Conservation (phyloP, 139 green algal genomes). For the Tetraselmis striata region DNA sequence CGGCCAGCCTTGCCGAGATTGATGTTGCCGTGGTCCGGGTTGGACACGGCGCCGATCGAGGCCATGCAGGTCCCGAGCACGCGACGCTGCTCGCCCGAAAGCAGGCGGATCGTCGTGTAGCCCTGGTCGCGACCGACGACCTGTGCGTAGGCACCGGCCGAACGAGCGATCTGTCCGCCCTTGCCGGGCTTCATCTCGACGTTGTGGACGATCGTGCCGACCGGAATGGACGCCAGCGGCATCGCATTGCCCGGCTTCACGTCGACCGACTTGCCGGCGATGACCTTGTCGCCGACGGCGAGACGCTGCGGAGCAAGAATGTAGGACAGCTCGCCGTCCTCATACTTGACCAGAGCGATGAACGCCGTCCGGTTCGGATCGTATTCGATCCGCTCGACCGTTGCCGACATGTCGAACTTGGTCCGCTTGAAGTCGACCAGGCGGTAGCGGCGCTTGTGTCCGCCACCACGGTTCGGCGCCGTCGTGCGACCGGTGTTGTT, state of each 20-base stretch:
- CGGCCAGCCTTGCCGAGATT: constrained; percentile 53
- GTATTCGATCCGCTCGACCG: constrained; percentile 42
- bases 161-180: constrained; percentile 56
- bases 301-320: constrained; percentile 53
- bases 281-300: constrained; percentile 45
- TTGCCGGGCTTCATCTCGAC: constrained; percentile 56
- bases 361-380: constrained; percentile 51
- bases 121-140: constrained; percentile 59
- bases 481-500: constrained; percentile 54
- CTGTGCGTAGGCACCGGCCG: constrained; percentile 50
- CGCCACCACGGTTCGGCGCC: constrained; percentile 46
- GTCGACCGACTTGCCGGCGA: constrained; percentile 40
- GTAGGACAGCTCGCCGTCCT: constrained; percentile 61
- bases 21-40: constrained; percentile 50
- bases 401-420: constrained; percentile 32
- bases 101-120: constrained; percentile 49
- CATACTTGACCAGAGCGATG: constrained; percentile 56
- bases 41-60: constrained; percentile 60
- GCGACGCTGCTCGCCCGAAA: constrained; percentile 60
- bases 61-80: constrained; percentile 59
- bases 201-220: constrained; percentile 62
- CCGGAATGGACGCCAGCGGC: constrained; percentile 53
- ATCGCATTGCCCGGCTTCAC: constrained; percentile 53
- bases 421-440: constrained; percentile 49
- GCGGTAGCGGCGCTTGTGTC: constrained; percentile 55